These are phyloP conservation scores for Allium fistulosum DNA, from an alignment of 106 monocot species.

Conservation along the genomic window DNA sequence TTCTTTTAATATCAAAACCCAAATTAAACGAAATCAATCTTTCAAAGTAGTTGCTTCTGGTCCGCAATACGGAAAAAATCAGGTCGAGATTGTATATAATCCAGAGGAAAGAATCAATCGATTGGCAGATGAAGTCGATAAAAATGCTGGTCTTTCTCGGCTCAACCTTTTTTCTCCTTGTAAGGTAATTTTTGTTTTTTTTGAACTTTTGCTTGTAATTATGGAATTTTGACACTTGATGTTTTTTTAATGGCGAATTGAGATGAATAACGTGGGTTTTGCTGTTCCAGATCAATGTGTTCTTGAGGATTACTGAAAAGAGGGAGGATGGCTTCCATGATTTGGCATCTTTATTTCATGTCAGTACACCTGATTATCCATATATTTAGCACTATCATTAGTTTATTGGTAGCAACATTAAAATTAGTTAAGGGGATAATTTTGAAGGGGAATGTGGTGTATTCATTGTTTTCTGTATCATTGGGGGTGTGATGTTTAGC, in stretches of 20 bases:
- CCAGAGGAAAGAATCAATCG: conserved; percentile 65
- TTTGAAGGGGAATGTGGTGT: too few relatives aligned
- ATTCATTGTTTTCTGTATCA: too few relatives aligned
- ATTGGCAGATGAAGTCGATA: conserved; percentile 80
- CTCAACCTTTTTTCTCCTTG: conserved; percentile 92
- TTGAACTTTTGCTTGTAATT: too few relatives aligned
- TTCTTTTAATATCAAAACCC: conserved; percentile 14
- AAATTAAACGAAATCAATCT: conserved; percentile 3
- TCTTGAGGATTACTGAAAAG: conserved; percentile 91
- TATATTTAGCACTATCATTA: background rate
- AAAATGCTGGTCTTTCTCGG: conserved; percentile 52
- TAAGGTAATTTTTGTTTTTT: conserved; percentile 43
- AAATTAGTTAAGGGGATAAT: background rate
- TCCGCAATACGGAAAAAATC: conserved; percentile 30
- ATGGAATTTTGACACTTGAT: too few relatives aligned
- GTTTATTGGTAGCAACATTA: background rate
- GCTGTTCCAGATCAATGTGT: conserved; percentile 73
- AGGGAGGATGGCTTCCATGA: conserved; percentile 96
- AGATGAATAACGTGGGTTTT: background rate
- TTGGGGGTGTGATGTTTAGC: too few relatives aligned
- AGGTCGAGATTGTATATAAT: conserved; percentile 78
- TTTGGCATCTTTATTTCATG: conserved; percentile 97
- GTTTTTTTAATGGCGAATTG: background rate
- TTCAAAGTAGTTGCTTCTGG: conserved; percentile 38
- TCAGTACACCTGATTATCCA: conserved; percentile 23